A percentile compares a stretch with the other conserved stretches of the same genome.
These are phyloP conservation scores for Macroventuria anomochaeta DNA, from an alignment of 2,329 filamentous ascomycete genomes.

Conservation along the genomic window DNA sequence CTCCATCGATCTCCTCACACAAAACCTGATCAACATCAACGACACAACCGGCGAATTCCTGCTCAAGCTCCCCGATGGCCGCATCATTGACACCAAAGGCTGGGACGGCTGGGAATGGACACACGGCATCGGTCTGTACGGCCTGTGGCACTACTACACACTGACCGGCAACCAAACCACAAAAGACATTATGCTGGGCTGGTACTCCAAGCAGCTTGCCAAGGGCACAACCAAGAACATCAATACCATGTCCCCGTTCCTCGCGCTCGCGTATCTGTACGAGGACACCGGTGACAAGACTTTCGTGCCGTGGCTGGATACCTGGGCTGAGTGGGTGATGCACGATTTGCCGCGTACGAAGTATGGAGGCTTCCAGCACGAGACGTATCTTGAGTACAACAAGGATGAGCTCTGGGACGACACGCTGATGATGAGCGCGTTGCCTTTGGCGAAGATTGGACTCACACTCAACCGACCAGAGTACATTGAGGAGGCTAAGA, in stretches of 20 bases:
- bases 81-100: conserved; percentile 82
- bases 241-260: conserved; percentile 81
- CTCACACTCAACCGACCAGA: conserved; percentile 71
- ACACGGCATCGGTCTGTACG: conserved; percentile 79
- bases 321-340: conserved; percentile 85
- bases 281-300: conserved; percentile 72
- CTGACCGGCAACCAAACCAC: conserved; percentile 68
- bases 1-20: conserved; percentile 71
- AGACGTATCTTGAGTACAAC: conserved; percentile 75
- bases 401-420: conserved; percentile 83
- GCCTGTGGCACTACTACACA: conserved; percentile 81
- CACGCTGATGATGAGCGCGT: conserved; percentile 86
- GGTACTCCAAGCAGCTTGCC: conserved; percentile 73
- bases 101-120: conserved; percentile 88
- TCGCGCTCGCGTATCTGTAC: conserved; percentile 79
- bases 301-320: conserved; percentile 78
- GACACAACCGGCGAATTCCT: conserved; percentile 78
- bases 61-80: conserved; percentile 72
- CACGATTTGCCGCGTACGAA: conserved; percentile 74
- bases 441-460: conserved; percentile 81
- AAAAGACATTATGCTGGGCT: conserved; percentile 72
- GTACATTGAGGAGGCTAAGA: conserved; percentile 79
- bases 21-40: conserved; percentile 78
- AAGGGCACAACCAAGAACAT: conserved; percentile 84
- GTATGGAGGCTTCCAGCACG: conserved; percentile 76